These are phyloP conservation scores for Saccharomycopsis olivae DNA, from an alignment of 805 yeast genomes.

Conservation along the genomic window DNA sequence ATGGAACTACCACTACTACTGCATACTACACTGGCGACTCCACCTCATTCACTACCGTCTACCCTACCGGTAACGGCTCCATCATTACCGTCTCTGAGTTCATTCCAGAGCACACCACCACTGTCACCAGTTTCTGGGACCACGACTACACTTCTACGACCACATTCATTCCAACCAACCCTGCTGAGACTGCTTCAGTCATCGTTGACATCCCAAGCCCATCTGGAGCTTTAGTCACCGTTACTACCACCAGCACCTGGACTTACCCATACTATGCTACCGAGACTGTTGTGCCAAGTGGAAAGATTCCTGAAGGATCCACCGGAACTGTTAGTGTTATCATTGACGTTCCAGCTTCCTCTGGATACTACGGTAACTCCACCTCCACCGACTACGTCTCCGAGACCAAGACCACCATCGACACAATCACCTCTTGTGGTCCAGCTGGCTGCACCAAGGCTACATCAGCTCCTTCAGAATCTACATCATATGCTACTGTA, in stretches of 20 bases:
- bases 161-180: not conserved
- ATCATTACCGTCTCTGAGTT: too few species aligned
- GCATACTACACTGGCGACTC: too few species aligned
- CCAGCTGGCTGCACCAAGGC: not conserved
- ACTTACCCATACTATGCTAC: not conserved
- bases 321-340: not conserved
- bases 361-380: not conserved
- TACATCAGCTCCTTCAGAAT: too few species aligned
- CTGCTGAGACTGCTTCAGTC: not conserved
- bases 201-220: constrained; percentile 2
- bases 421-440: not conserved
- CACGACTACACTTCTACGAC: not conserved
- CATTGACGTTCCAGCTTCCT: not conserved
- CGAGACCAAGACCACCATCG: not conserved
- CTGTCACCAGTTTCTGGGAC: constrained; percentile 4
- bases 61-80: too few species aligned
- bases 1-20: too few species aligned
- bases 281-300: not conserved
- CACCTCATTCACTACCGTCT: too few species aligned
- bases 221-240: not conserved
- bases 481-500: not conserved
- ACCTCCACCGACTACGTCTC: not conserved
- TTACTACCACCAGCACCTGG: not conserved
- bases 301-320: not conserved
- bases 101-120: constrained; percentile 3